Percentiles rank a stretch among this genome's conserved stretches.
Conservation (phyloP, 495 filamentous ascomycete species). For the Aspergillus leporis region DNA sequence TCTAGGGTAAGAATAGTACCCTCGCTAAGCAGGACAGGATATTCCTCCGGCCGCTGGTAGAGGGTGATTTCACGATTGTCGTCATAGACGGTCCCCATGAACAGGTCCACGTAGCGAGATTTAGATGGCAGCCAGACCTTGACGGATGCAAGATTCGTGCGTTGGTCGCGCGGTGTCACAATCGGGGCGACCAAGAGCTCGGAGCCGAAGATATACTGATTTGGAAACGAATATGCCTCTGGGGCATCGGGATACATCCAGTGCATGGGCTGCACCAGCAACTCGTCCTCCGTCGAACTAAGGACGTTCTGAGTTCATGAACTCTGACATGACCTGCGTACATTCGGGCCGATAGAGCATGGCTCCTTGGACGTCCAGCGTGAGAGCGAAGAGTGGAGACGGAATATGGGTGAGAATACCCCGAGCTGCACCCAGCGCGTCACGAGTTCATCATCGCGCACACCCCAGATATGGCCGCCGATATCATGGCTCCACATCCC, state of each 20-base stretch:
- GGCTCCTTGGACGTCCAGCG: constrained; percentile 58
- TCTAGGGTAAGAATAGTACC: constrained; percentile 58
- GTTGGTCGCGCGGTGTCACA: constrained; percentile 41
- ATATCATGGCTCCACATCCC: constrained; percentile 69
- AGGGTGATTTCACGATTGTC: constrained; percentile 48
- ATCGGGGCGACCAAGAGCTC: constrained; percentile 55
- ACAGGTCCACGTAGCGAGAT: constrained; percentile 50
- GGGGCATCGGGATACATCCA: constrained; percentile 51
- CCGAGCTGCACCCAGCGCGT: constrained; percentile 61
- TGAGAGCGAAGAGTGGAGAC: constrained; percentile 54
- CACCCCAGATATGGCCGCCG: constrained; percentile 55
- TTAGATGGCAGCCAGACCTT: constrained; percentile 52
- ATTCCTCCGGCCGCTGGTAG: constrained; percentile 41
- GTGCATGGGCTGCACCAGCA: constrained; percentile 59
- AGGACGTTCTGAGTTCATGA: constrained; percentile 53
- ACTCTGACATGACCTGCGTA: constrained; percentile 42
- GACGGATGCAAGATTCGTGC: constrained; percentile 38
- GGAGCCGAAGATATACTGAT: constrained; percentile 56
- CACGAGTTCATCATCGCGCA: constrained; percentile 52
- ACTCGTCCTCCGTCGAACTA: constrained; percentile 41
- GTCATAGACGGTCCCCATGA: constrained; percentile 52
- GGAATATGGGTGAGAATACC: constrained; percentile 56
- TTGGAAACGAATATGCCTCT: constrained; percentile 50
- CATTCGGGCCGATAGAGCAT: constrained; percentile 47
- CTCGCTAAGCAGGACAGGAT: constrained; percentile 53